Conservation (phyloP, 2,329 filamentous ascomycete genomes). For the Xylariaceae sp. region DNA sequence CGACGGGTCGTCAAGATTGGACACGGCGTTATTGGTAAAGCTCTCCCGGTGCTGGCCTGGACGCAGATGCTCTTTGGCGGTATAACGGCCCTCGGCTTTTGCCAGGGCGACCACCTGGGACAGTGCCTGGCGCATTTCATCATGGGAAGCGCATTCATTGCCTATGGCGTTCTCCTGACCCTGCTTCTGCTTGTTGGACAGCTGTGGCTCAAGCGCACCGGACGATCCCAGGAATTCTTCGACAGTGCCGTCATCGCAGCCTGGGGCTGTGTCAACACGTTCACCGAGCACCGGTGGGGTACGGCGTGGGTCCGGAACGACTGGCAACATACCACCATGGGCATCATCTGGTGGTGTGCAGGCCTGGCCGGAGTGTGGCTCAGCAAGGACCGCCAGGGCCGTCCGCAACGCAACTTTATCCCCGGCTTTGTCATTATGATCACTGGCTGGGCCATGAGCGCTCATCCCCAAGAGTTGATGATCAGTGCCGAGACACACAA, state of each 20-base stretch:
- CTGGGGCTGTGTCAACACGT: constrained; percentile 97
- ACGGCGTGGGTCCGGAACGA: constrained; percentile 84
- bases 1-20: constrained; percentile 61
- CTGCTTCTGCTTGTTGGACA: constrained; percentile 85
- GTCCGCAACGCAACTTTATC: constrained; percentile 86
- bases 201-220: constrained; percentile 71
- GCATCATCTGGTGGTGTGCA: constrained; percentile 96
- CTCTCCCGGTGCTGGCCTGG: constrained; percentile 82
- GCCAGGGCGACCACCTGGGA: constrained; percentile 80
- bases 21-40: constrained; percentile 79
- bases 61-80: constrained; percentile 93
- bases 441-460: constrained; percentile 93
- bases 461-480: constrained; percentile 76
- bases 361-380: constrained; percentile 90
- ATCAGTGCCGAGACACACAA: constrained; percentile 82
- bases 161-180: constrained; percentile 80
- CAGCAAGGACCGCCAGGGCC: constrained; percentile 72
- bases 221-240: constrained; percentile 93
- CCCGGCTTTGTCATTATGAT: constrained; percentile 85
- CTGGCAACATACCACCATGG: constrained; percentile 98
- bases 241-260: constrained; percentile 84
- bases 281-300: constrained; percentile 96
- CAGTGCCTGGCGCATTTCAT: constrained; percentile 97
- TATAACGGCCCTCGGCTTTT: constrained; percentile 88
- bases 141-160: constrained; percentile 96